Base-by-base conservation (phyloP, 2,329 filamentous ascomycete species). In the Decorospora gaudefroyi region DNA sequence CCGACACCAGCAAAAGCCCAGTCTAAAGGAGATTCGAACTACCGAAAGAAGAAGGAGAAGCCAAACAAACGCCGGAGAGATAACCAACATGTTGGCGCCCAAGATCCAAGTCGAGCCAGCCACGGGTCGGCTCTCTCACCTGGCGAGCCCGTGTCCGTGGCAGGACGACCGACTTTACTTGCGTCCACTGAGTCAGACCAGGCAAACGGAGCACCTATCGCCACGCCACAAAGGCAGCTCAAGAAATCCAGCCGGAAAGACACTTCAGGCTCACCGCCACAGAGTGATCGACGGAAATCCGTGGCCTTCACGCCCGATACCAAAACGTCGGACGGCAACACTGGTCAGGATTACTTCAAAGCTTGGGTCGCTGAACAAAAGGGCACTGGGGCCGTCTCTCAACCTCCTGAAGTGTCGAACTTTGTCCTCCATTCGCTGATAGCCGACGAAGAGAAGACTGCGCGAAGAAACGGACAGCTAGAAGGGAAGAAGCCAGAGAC, bases 291-390 rank as follows among this genome's bases (percentile, higher is more conserved):
- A 26, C 72, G 72, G 50, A 85, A 86, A 63, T 82, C 80, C 3
- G 84, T 87, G 6, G 79, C 81, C 1, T 87, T 87, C 62, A 80
- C 83, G 1, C 74, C 79, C 6, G 83, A 84, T 36, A 83, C 82
- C 3, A 85, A 86, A 61, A 70, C 67, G 5, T 68, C 76, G 31
- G 81, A 85, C 64, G 80, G 78, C 13, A 75, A 77, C 47, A 80
- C 75, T 42, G 75, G 74, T 34, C 75, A 77, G 45, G 71, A 75
- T 33, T 66, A 79, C 25, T 80, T 78, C 67, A 75, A 76, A 49
- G 69, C 74, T 43, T 81, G 78, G 78, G 70, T 60, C 9, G 51
- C 57, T 8, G 66, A 70, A 34, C 64, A 68, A 29, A 65, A 66
- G 35, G 61, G 55, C 4, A 49, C 55, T 29, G 43, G 60, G 15